Base-by-base conservation (phyloP, 176 grass and related monocot species). In the Microstegium vimineum region DNA sequence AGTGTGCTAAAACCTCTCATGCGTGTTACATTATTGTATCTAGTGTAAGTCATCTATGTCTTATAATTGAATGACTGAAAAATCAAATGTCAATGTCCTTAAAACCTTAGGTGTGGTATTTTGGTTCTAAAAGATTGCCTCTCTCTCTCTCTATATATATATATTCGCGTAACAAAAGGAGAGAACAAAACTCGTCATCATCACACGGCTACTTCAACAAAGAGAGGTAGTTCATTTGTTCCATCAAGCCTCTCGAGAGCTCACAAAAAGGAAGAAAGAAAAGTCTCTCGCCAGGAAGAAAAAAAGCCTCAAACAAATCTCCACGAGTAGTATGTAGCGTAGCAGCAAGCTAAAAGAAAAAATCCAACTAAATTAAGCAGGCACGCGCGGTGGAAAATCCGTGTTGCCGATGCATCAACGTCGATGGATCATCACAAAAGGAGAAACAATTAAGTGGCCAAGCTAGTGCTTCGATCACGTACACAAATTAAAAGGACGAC, bases 151-250 rank as follows among this genome's bases (percentile, higher is more conserved):
- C n/a, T n/a, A 68, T 32, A 74, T n/a, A n/a, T n/a, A 63, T 63
- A 16, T 66, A 62, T 62, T 7, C 2, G 5, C 25, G 42, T 60
- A 10, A 71, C 41, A 67, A 81, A 78, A 73, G 56, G n/a, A 46
- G 74, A 52, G 62, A 77, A 64, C 59, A 40, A 0, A 22, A 27
- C 22, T 7, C 36, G 14, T 72, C 72, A 12, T 82, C 54, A 78
- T 86, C 83, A 67, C 83, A 66, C 66, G 34, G 59, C 60, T 54
- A 14, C 18, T 74, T 45, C 83, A 90, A 90, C 88, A 90, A 86
- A 46, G 26, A 86, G 43, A 26, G 79, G 83, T 86, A 51, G 83
- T 73, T 90, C 79, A 13, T 74, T 67, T 0, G 88, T 86, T 82
- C 88, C 32, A 82, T 90, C 88, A 90, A 75, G 20, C 73, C 37